Conservation (phyloP, 2,329 filamentous ascomycete genomes). For the Alternaria ventricosa region DNA sequence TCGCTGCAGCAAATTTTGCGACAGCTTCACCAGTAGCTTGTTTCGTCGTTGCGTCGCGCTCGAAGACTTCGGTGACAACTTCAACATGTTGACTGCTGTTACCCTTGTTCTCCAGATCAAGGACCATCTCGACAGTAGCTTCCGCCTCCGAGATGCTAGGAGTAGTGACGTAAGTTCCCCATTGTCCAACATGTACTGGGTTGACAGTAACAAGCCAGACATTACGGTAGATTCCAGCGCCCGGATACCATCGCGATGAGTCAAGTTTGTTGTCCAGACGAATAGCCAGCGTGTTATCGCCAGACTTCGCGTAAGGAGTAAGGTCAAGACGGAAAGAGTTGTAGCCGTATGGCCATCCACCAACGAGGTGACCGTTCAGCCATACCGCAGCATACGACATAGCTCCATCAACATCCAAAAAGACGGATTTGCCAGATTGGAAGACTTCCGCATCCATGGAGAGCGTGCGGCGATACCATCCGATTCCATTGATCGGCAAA, state of each 20-base stretch:
- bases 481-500: conserved; percentile 60
- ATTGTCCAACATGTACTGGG: conserved; percentile 56
- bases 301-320: conserved; percentile 50
- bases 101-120: conserved; percentile 57
- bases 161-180: conserved; percentile 58
- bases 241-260: conserved; percentile 62
- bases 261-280: conserved; percentile 59
- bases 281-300: conserved; percentile 57
- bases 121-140: conserved; percentile 54
- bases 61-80: conserved; percentile 52
- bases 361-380: conserved; percentile 59
- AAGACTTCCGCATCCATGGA: conserved; percentile 25
- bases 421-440: conserved; percentile 51
- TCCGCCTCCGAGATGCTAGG: conserved; percentile 53
- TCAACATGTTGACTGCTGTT: conserved; percentile 43
- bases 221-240: conserved; percentile 62
- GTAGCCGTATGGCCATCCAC: conserved; percentile 61
- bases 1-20: conserved; percentile 45
- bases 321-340: conserved; percentile 60
- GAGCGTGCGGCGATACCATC: conserved; percentile 59
- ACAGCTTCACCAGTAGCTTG: conserved; percentile 31
- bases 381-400: conserved; percentile 62
- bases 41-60: conserved; percentile 44
- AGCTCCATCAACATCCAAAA: conserved; percentile 59
- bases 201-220: conserved; percentile 61